These are phyloP conservation scores for Calonectria pteridis DNA, from an alignment of 2,329 filamentous ascomycete species.

Conservation along the genomic window DNA sequence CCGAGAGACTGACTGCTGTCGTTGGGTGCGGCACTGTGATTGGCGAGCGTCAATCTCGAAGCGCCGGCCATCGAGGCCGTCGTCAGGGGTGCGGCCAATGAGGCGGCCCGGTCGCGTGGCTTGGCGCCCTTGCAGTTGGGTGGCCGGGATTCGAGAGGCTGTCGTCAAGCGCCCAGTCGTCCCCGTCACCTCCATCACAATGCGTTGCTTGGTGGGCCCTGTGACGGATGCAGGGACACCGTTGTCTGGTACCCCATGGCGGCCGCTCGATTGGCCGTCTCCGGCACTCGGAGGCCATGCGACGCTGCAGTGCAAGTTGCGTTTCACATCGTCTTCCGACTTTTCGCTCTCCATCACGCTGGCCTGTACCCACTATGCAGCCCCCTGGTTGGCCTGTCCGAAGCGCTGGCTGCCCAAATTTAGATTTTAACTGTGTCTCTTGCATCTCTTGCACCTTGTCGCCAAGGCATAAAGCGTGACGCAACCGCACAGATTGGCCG, in stretches of 20 bases:
- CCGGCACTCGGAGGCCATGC: conserved; percentile 18
- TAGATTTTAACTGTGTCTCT: conserved; percentile 26
- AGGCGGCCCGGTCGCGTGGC: conserved; percentile 15
- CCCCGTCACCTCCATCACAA: conserved; percentile 13
- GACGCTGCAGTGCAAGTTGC: conserved; percentile 28
- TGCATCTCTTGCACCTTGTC: conserved; percentile 22
- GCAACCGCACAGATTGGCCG: conserved; percentile 3
- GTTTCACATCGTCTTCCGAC: conserved; percentile 35
- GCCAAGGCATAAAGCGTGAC: conserved; percentile 24
- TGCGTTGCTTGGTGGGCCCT: neutral
- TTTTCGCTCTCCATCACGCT: conserved; percentile 9
- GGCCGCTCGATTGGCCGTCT: conserved; percentile 37
- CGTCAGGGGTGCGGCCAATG: conserved; percentile 45
- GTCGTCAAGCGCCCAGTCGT: conserved; percentile 41
- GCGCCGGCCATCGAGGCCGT: conserved; percentile 43
- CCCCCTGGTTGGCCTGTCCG: conserved; percentile 26
- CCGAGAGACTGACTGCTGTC: conserved; percentile 24
- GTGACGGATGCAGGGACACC: conserved; percentile 35
- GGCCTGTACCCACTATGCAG: neutral
- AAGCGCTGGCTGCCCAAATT: conserved; percentile 38
- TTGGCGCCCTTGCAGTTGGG: conserved; percentile 19
- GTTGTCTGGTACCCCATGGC: conserved; percentile 19
- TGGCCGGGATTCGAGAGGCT: conserved; percentile 21
- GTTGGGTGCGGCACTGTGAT: conserved; percentile 38
- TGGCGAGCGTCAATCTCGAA: conserved; percentile 44